A percentile compares a stretch with the other conserved stretches of the same genome.
Evolutionary conservation across 352 stramenopile genomes (phyloP).

Genomic region (Stramenopiles sp.): DNA sequence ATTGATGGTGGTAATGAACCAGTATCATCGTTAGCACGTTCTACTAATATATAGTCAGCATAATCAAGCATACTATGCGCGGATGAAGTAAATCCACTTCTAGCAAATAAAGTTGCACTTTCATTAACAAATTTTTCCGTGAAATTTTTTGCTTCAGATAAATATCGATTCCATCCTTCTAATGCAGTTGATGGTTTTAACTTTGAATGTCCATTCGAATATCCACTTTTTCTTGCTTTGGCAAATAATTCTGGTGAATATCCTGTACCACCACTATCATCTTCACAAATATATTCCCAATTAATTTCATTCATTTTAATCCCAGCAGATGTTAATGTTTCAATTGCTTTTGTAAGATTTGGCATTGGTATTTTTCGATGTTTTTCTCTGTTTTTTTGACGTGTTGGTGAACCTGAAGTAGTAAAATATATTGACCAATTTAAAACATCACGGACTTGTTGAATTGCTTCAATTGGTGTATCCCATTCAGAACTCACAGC

Average conservation of each 20-base stretch:
- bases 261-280: not conserved
- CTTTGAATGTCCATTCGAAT: not conserved
- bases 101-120: not conserved
- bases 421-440: not conserved
- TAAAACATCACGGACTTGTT: not conserved
- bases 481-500: not conserved
- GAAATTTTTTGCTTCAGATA: not conserved
- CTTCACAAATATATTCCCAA: conserved; percentile 4
- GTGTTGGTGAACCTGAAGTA: not conserved
- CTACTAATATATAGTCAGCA: not conserved
- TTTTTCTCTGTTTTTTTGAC: not conserved
- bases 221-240: not conserved
- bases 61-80: not conserved
- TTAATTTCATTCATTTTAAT: not conserved
- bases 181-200: not conserved
- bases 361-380: not conserved
- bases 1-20: not conserved
- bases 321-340: not conserved
- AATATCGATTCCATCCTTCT: not conserved
- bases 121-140: too few relatives aligned
- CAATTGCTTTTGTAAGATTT: not conserved
- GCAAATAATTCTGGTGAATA: not conserved
- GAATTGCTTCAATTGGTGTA: not conserved
- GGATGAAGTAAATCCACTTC: not conserved
- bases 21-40: not conserved